A percentile compares a stretch with the other conserved stretches of the same genome.
Evolutionary conservation across 106 monocot species (phyloP).

Genomic region (Apostasia ramifera): DNA sequence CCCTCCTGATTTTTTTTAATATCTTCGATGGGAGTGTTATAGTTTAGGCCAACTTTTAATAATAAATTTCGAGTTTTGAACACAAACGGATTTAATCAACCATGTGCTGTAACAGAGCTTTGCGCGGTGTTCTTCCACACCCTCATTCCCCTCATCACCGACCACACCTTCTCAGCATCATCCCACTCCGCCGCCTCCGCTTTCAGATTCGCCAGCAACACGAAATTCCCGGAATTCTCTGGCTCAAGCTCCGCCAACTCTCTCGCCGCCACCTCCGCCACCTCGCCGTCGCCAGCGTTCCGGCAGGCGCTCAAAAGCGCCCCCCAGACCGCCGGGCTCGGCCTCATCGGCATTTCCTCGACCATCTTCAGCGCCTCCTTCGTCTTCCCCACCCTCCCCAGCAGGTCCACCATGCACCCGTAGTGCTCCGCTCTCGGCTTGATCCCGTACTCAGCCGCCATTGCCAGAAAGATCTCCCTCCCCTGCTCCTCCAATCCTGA

Average conservation of each 20-base stretch:
- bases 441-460: slow-evolving; percentile 26
- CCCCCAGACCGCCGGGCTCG: slow-evolving; percentile 45
- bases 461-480: slow-evolving; percentile 42
- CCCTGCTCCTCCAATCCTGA: slow-evolving; percentile 40
- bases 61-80: too few species aligned
- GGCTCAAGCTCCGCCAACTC: slow-evolving; percentile 3
- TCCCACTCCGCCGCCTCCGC: slow-evolving; percentile 5
- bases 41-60: too few species aligned
- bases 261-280: background rate
- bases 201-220: slow-evolving; percentile 3
- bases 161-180: slow-evolving; percentile 8
- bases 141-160: slow-evolving; percentile 4
- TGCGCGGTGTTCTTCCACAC: slow-evolving; percentile 6
- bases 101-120: background rate
- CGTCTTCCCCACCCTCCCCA: slow-evolving; percentile 45
- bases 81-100: too few species aligned
- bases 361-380: slow-evolving; percentile 62
- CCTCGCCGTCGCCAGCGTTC: slow-evolving; percentile 5
- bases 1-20: too few species aligned
- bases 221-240: slow-evolving; percentile 8
- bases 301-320: slow-evolving; percentile 40
- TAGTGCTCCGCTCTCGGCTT: slow-evolving; percentile 50
- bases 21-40: too few species aligned
- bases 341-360: slow-evolving; percentile 36
- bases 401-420: slow-evolving; percentile 58